These are phyloP conservation scores for Xylaria castorea DNA, from an alignment of 495 filamentous ascomycete genomes.

Conservation along the genomic window DNA sequence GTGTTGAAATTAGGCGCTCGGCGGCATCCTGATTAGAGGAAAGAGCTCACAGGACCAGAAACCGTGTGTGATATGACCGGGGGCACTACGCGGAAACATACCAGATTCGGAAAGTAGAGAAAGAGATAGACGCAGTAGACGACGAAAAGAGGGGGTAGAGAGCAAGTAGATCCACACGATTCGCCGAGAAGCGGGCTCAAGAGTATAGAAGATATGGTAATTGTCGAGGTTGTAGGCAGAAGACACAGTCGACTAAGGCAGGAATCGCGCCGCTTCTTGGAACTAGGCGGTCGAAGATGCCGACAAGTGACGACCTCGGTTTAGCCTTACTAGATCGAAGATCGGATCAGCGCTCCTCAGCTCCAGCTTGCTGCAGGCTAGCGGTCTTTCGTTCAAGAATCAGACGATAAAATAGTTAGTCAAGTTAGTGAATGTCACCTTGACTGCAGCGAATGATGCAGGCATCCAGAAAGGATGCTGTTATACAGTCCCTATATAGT, in stretches of 20 bases:
- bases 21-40: slow-evolving; percentile 30
- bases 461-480: neutral
- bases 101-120: slow-evolving; percentile 20
- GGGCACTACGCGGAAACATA: slow-evolving; percentile 3
- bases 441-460: neutral
- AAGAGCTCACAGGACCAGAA: slow-evolving; percentile 5
- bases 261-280: neutral
- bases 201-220: neutral
- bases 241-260: neutral
- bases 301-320: neutral
- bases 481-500: neutral
- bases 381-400: slow-evolving; percentile 4
- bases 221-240: neutral
- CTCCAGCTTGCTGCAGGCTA: slow-evolving; percentile 1
- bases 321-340: slow-evolving; percentile 1
- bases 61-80: neutral
- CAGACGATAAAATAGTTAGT: neutral
- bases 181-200: slow-evolving; percentile 15
- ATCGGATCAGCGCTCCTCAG: slow-evolving; percentile 15
- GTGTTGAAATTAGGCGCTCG: slow-evolving; percentile 37
- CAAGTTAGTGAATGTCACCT: slow-evolving; percentile 7
- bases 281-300: neutral
- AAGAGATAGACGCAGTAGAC: slow-evolving; percentile 14
- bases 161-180: slow-evolving; percentile 13
- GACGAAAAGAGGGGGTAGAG: slow-evolving; percentile 2